Conservation (phyloP, 2,329 filamentous ascomycete species). For the Colletotrichum tabaci region DNA sequence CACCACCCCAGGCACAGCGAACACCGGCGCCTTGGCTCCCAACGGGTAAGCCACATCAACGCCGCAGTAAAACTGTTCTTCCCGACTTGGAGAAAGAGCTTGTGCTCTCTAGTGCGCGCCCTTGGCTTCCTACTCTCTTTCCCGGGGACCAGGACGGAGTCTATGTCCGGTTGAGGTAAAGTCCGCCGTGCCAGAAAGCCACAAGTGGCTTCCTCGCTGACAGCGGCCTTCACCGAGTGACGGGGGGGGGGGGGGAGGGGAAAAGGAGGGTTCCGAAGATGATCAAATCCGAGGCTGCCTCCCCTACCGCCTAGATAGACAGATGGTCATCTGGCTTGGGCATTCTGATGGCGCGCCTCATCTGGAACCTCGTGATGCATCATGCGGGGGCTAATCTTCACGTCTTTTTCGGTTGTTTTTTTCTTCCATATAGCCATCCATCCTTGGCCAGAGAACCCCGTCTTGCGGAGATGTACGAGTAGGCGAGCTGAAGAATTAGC, state of each 20-base stretch:
- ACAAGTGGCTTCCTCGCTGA: conserved; percentile 24
- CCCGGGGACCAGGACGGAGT: conserved; percentile 4
- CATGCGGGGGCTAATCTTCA: background rate
- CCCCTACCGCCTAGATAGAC: background rate
- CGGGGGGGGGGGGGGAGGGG: background rate
- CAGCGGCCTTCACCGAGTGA: conserved; percentile 12
- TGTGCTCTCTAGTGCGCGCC: conserved; percentile 9
- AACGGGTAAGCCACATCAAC: background rate
- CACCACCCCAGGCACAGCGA: background rate
- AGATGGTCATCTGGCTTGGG: background rate
- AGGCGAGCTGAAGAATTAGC: conserved; percentile 11
- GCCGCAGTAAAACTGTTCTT: background rate
- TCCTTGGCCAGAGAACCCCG: no score
- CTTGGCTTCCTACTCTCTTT: background rate
- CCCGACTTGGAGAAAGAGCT: background rate
- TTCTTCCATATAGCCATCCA: no score
- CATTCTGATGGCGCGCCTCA: background rate
- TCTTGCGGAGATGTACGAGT: background rate
- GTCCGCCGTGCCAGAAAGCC: conserved; percentile 22
- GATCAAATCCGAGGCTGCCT: conserved; percentile 1
- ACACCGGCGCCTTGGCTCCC: conserved; percentile 3
- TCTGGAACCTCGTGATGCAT: background rate
- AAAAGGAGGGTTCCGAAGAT: background rate
- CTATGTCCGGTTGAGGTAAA: conserved; percentile 10
- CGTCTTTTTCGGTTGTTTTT: background rate